Evolutionary conservation across 176 grass and related monocot species (phyloP).

Genomic region (Hyparrhenia diplandra): DNA sequence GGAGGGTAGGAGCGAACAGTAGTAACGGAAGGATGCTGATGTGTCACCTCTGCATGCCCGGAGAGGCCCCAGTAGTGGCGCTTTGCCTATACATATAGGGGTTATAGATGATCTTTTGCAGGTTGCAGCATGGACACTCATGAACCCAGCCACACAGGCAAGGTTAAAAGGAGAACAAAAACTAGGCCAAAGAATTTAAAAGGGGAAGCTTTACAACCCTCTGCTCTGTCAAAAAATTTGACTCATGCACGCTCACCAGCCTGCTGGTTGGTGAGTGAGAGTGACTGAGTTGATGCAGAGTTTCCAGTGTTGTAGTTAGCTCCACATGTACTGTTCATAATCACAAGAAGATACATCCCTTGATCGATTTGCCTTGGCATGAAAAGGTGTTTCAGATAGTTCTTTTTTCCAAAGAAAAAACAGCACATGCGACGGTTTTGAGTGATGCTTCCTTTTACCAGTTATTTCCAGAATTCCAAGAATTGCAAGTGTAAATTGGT

Average conservation of each 20-base stretch:
- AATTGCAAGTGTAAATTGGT: background rate
- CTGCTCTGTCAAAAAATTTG: background rate
- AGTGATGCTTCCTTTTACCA: background rate
- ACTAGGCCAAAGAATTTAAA: conserved; percentile 13
- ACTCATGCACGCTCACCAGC: background rate
- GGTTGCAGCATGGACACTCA: conserved; percentile 20
- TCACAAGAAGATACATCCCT: background rate
- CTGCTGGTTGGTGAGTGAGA: background rate
- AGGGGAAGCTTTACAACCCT: conserved; percentile 18
- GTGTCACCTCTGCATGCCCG: too few relatives aligned
- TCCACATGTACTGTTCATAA: background rate
- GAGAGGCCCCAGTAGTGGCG: too few relatives aligned
- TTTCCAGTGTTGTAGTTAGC: background rate
- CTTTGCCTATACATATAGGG: too few relatives aligned
- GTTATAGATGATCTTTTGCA: conserved; percentile 44
- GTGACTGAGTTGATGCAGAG: background rate
- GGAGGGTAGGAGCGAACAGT: too few relatives aligned
- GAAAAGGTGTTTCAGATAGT: background rate
- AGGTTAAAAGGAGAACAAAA: conserved; percentile 19
- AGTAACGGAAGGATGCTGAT: too few relatives aligned
- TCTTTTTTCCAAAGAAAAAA: background rate
- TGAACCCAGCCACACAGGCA: background rate
- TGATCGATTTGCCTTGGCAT: background rate
- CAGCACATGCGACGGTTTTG: background rate
- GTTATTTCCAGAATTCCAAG: background rate